Evolutionary conservation across 306 rosid genomes (phyloP), one percentile per base, ranked within the genome.

Genomic region (Quercus ilex): DNA sequence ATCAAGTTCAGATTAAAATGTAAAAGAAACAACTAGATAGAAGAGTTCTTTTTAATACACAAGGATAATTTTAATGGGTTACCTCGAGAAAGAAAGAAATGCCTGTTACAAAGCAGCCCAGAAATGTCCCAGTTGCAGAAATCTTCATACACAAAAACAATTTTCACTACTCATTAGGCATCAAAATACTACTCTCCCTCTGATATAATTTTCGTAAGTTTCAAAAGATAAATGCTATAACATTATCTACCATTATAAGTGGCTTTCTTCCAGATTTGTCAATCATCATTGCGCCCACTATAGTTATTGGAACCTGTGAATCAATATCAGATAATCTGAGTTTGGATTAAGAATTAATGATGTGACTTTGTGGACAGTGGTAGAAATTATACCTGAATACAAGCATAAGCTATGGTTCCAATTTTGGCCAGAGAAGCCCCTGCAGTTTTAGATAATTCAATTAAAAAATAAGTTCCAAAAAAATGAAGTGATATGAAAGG

Each of bases 81-180:
- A 76, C 89, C 84, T 87, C 80, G 55, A 81, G 81, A 41, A 87
- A 58, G 83, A 90, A 90, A 49, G 90, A 81, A 80, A 69, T 57
- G 78, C 89, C 91, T 4, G 88, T 85, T 15, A 85, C 74, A 76
- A 85, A 69, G 78, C 90, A 85, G 46, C 88, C 93, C 17, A 82
- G 72, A 52, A 84, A 85, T 73, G 89, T 85, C 23, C 91, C 93
- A 20, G 77, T 70, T 52, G 90, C 93, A 12, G 91, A 90, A 55
- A 85, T 87, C 89, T 90, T 75, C 74, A 86, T n/a, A 78, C 19
- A 5, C 15, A 26, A 52, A 79, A 73, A 26, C 25, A 31, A 49
- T 23, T 21, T 12, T 63, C 55, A 20, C 21, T 31, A 79, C 21
- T 60, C 55, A 38, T 12, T 18, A 11, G 69, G 69, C 38, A 26